Evolutionary conservation across 2,329 filamentous ascomycete species (phyloP), one percentile per base, ranked within the genome.

Genomic region (Chrysoporthe deuterocubensis): DNA sequence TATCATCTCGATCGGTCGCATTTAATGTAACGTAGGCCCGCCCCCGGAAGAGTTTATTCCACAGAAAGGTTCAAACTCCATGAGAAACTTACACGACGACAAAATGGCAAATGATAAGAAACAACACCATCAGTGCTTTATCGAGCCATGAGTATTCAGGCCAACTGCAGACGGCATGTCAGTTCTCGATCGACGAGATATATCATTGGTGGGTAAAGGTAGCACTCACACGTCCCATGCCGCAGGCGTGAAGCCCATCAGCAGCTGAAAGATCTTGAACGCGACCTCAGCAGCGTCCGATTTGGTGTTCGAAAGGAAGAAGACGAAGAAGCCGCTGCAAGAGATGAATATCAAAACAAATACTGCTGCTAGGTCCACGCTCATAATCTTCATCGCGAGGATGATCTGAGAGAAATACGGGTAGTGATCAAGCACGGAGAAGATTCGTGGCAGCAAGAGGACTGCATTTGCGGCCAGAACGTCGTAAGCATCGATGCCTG

Each of bases 191-290:
- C 16, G 11, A 9, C 13, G 40, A 43, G 4, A 11, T 6, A 46
- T 54, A 11, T 54, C 50, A 54, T 34, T 3, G 1, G 3, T 4
- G 59, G 43, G 13, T 16, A 13, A 32, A 44, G 13, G 21, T 18
- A 42, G 21, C 7, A 82, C 84, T 78, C 79, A 87, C 90, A 96
- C 87, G 69, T 96, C 92, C 95, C 95, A 98, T 4, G 94, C 95
- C 16, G 95, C 93, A 13, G 95, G 95, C 0, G 94, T 97, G 76
- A 97, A 98, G 9, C 95, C 95, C 93, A 97, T 96, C 48, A 97
- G 80, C 69, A 97, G 91, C 80, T 97, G 94, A 73, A 98, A 97
- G 65, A 97, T 90, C 72, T 91, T 92, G 78, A 95, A 98, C 5
- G 93, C 93, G n/a, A 96, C 89, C 60, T 89, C 89, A 11, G 83